Evolutionary conservation across 345 rosid species (phyloP).

Genomic region (Iberis pinnata): DNA sequence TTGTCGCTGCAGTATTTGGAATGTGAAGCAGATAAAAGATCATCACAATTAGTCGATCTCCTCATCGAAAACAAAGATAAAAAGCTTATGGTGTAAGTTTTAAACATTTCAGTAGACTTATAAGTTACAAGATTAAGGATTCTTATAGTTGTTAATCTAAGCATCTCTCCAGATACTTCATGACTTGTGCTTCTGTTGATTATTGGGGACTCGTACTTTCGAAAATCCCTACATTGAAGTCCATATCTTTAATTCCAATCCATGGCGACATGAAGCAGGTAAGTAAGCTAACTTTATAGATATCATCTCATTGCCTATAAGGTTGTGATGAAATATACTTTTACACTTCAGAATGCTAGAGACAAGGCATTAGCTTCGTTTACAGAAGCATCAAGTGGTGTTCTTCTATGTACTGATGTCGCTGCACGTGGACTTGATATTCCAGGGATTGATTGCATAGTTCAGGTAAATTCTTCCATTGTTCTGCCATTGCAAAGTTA

Average conservation of each 20-base stretch:
- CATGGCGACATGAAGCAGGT: constrained; percentile 99
- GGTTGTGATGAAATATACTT: constrained; percentile 5
- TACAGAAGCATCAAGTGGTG: constrained; percentile 62
- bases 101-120: background rate
- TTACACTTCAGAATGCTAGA: constrained; percentile 45
- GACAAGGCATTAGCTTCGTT: constrained; percentile 84
- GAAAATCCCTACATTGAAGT: constrained; percentile 47
- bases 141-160: background rate
- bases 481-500: background rate
- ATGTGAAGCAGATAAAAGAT: constrained; percentile 81
- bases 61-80: constrained; percentile 55
- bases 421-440: constrained; percentile 98
- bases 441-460: constrained; percentile 82
- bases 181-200: constrained; percentile 97
- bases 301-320: constrained; percentile 2
- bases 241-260: constrained; percentile 59
- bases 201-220: constrained; percentile 91
- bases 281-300: constrained; percentile 29
- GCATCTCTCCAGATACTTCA: constrained; percentile 59
- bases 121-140: background rate
- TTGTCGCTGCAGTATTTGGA: constrained; percentile 62
- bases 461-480: constrained; percentile 49
- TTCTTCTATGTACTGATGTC: constrained; percentile 88
- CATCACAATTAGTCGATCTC: constrained; percentile 72
- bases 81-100: constrained; percentile 78